These are phyloP conservation scores for Ramicandelaber brevisporus DNA, from an alignment of 192 early-diverging fungal genomes.

Conservation along the genomic window DNA sequence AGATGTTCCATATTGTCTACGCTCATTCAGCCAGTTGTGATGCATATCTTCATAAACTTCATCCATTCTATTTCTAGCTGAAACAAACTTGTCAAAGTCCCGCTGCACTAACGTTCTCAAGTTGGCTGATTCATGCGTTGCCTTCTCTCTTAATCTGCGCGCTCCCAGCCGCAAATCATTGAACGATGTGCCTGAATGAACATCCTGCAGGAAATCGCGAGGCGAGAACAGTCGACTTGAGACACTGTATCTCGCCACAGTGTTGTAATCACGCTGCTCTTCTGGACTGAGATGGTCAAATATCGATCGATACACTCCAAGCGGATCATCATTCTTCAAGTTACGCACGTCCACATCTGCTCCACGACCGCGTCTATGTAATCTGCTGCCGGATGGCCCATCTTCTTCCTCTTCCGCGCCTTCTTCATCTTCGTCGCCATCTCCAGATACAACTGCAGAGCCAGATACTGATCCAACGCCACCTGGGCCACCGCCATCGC, in stretches of 20 bases:
- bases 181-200: conserved; percentile 69
- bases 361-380: no score
- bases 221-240: conserved; percentile 33
- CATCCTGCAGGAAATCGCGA: conserved; percentile 43
- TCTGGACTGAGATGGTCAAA: no score
- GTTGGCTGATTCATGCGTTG: conserved; percentile 61
- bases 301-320: no score
- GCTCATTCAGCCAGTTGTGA: conserved; percentile 48
- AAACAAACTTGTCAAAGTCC: conserved; percentile 93
- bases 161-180: conserved; percentile 55
- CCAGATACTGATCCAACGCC: no score
- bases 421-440: no score
- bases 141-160: conserved; percentile 34
- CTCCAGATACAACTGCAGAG: no score
- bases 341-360: no score
- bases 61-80: conserved; percentile 85
- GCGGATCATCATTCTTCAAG: no score
- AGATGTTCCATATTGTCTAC: conserved; percentile 55
- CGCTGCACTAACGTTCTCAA: conserved; percentile 75
- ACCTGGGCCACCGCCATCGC: no score
- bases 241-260: conserved; percentile 17
- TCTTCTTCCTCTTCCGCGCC: no score
- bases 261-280: no score
- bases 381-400: no score
- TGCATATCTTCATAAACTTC: conserved; percentile 84